Evolutionary conservation across 768 basidiomycete species (phyloP).

Genomic region (Lyophyllum atratum): DNA sequence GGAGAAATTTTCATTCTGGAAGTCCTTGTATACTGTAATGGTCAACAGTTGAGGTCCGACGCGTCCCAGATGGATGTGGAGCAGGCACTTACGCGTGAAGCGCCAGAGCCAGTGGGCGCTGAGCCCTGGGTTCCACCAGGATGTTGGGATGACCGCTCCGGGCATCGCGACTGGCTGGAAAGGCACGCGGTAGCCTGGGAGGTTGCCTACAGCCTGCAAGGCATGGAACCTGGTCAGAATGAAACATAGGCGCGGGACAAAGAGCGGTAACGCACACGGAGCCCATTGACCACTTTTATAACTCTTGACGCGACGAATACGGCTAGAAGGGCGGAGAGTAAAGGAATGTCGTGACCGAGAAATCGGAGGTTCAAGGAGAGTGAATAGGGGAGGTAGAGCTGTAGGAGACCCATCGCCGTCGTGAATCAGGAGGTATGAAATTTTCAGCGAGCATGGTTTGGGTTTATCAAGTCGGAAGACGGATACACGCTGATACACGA

Average conservation of each 20-base stretch:
- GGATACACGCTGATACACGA: too few species aligned
- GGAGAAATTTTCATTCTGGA: conserved; percentile 37
- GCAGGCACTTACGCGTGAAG: background rate
- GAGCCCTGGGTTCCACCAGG: conserved; percentile 42
- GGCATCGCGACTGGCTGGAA: conserved; percentile 38
- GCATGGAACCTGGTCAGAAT: background rate
- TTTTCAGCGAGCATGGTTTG: too few species aligned
- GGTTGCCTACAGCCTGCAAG: conserved; percentile 30
- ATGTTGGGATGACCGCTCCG: conserved; percentile 35
- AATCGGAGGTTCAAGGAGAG: background rate
- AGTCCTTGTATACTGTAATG: conserved; percentile 36
- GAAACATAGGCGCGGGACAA: background rate
- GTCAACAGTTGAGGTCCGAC: conserved; percentile 6
- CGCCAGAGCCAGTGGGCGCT: conserved; percentile 13
- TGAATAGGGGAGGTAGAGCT: too few species aligned
- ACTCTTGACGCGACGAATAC: conserved; percentile 31
- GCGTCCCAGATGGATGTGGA: background rate
- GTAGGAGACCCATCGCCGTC: too few species aligned
- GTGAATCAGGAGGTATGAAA: too few species aligned
- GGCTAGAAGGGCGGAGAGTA: background rate
- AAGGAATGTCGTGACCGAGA: background rate
- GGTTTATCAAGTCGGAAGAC: too few species aligned
- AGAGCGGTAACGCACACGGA: conserved; percentile 24
- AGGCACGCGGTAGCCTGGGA: conserved; percentile 39
- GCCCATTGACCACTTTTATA: conserved; percentile 25